Evolutionary conservation across 1,284 basidiomycete species (phyloP).

Genomic region (Thelephora terrestris): DNA sequence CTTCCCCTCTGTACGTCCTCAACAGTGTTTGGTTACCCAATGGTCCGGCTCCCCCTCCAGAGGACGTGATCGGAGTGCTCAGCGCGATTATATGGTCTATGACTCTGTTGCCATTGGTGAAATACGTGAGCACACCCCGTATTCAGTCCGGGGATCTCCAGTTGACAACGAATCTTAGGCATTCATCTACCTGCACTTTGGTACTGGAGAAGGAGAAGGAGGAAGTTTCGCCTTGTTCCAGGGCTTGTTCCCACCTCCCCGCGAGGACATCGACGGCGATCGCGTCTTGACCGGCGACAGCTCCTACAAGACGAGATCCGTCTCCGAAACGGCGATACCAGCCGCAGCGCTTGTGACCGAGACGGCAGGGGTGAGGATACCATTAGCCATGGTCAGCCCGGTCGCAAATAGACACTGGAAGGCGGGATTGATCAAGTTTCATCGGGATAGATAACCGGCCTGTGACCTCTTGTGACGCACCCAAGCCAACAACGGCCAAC

Average conservation of each 20-base stretch:
- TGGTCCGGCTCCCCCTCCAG: slow-evolving; percentile 36
- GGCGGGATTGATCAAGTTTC: neutral
- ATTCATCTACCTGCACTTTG: slow-evolving; percentile 45
- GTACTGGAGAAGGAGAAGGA: slow-evolving; percentile 53
- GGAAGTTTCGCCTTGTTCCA: slow-evolving; percentile 57
- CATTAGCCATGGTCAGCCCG: slow-evolving; percentile 54
- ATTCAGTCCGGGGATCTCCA: slow-evolving; percentile 1
- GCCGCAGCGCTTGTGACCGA: slow-evolving; percentile 60
- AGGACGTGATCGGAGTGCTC: slow-evolving; percentile 52
- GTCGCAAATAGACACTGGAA: slow-evolving; percentile 28
- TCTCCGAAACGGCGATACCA: slow-evolving; percentile 53
- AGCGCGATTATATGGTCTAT: slow-evolving; percentile 57
- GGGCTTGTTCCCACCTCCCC: slow-evolving; percentile 43
- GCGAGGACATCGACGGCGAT: slow-evolving; percentile 36
- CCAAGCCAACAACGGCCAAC: no score
- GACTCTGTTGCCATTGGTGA: slow-evolving; percentile 49
- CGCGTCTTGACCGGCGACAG: slow-evolving; percentile 45
- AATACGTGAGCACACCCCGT: slow-evolving; percentile 42
- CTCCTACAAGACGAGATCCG: slow-evolving; percentile 8
- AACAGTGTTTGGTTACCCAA: slow-evolving; percentile 50
- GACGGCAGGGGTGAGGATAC: slow-evolving; percentile 55
- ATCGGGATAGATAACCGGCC: no score
- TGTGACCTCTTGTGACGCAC: no score
- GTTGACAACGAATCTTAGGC: slow-evolving; percentile 27
- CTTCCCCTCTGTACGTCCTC: slow-evolving; percentile 53